A percentile compares a stretch with the other conserved stretches of the same genome.
phyloP scores from a whole-genome alignment of 169 alveolate species.

The Eimeria falciformis region DNA sequence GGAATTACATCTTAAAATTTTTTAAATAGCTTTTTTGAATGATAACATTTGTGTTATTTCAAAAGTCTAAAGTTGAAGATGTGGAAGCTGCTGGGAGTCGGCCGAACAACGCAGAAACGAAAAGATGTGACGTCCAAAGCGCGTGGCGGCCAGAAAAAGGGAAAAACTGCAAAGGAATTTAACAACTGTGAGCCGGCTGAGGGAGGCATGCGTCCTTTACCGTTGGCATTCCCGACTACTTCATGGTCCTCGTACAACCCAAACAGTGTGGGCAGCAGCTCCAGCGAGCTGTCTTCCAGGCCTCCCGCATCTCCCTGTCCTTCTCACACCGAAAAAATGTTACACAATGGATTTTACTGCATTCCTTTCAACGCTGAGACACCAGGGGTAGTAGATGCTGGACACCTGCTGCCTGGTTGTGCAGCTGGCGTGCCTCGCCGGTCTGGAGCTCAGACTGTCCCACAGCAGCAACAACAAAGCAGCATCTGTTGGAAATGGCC shows the following conservation, averaged over 20 bases:
- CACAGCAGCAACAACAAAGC: neutral
- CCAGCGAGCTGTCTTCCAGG: constrained; percentile 17
- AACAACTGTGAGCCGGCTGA: neutral
- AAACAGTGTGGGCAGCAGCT: constrained; percentile 46
- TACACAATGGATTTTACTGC: too few species aligned
- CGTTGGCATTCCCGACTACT: constrained; percentile 36
- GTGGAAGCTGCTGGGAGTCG: neutral
- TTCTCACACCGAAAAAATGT: neutral
- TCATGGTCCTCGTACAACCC: constrained; percentile 53
- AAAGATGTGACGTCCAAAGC: neutral
- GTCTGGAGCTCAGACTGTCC: too few species aligned
- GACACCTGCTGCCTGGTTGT: too few species aligned
- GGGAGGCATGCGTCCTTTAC: constrained; percentile 34
- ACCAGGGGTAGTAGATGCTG: too few species aligned
- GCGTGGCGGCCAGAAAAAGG: neutral
- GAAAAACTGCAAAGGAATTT: neutral
- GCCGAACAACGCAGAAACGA: neutral
- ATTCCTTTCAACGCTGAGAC: too few species aligned
- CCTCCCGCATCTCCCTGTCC: neutral
- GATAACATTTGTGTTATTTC: too few species aligned
- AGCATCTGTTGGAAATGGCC: neutral
- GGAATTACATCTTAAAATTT: too few species aligned
- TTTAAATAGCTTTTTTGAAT: too few species aligned
- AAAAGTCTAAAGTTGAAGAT: too few species aligned
- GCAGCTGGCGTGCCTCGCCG: too few species aligned